Evolutionary conservation across 345 rosid species (phyloP), one percentile per base, ranked within the genome.

Genomic region (Zanthoxylum bungeanum): DNA sequence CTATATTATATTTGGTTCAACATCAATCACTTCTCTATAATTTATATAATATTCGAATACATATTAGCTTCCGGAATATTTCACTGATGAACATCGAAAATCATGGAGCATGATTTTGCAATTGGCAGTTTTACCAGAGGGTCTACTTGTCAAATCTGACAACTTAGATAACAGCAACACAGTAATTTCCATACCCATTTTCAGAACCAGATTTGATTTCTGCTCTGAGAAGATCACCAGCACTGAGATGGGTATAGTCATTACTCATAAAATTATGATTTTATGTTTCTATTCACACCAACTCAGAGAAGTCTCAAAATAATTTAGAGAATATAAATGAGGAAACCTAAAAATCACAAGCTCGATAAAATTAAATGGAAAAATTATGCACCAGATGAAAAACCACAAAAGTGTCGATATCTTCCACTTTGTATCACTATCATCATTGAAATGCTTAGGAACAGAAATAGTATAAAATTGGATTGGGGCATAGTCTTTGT

Each of bases 201-300:
- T 88, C 85, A 76, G 97, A 93, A 70, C 89, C 92, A 75, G 92
- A 89, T 64, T 77, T 81, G 34, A 88, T 81, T 75, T 89, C 92
- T 22, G 87, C 85, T 71, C 92, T 78, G 69, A 91, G 93, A 81
- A 89, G 97, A 72, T 89, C 98, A 44, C 96, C 97, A 59, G 91
- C 92, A 80, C 93, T 89, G 27, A 91, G 82, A 89, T 91, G 97
- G 21, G 89, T n/a, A n/a, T n/a, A n/a, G n/a, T n/a, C n/a, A n/a
- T n/a, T n/a, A n/a, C n/a, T n/a, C n/a, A n/a, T n/a, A n/a, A n/a
- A n/a, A n/a, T n/a, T n/a, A n/a, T n/a, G n/a, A n/a, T n/a, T n/a
- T n/a, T n/a, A n/a, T n/a, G n/a, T n/a, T n/a, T n/a, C n/a, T n/a
- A n/a, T n/a, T n/a, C n/a, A n/a, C 11, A 9, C 22, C 44, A 28